Conservation (phyloP, 2,329 filamentous ascomycete genomes). For the Pestalotiopsis sp. region DNA sequence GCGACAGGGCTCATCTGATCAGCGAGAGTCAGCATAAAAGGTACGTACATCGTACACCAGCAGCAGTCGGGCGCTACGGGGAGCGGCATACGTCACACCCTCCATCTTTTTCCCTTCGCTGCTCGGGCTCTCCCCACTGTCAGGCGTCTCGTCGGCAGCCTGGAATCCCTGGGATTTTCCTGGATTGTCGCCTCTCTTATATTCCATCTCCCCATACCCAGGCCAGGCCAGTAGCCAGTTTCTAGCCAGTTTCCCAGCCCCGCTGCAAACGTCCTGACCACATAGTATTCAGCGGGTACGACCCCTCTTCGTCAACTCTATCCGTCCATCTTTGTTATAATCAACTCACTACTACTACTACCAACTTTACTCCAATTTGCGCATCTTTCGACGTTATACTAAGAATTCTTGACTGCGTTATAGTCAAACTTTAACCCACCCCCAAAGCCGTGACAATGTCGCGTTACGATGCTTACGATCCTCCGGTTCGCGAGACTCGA, state of each 20-base stretch:
- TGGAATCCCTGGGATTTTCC: neutral
- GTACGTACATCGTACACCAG: neutral
- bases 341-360: neutral
- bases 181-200: neutral
- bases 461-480: slow-evolving; percentile 58
- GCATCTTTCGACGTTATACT: neutral
- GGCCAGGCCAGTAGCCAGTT: neutral
- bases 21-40: neutral
- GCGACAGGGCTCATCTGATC: neutral
- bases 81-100: neutral
- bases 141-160: neutral
- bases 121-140: neutral
- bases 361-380: neutral
- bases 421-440: slow-evolving; percentile 66
- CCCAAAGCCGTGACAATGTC: slow-evolving; percentile 35
- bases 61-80: neutral
- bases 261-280: neutral
- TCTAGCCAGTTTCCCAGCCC: neutral
- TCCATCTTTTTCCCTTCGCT: neutral
- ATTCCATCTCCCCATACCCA: neutral
- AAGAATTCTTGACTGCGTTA: slow-evolving; percentile 42
- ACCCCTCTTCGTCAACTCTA: slow-evolving; percentile 9
- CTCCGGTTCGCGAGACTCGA: slow-evolving; percentile 46
- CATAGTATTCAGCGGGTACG: slow-evolving; percentile 1
- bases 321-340: neutral